phyloP scores from a whole-genome alignment of 768 basidiomycete genomes.

The Calocybe gangraenosa region DNA sequence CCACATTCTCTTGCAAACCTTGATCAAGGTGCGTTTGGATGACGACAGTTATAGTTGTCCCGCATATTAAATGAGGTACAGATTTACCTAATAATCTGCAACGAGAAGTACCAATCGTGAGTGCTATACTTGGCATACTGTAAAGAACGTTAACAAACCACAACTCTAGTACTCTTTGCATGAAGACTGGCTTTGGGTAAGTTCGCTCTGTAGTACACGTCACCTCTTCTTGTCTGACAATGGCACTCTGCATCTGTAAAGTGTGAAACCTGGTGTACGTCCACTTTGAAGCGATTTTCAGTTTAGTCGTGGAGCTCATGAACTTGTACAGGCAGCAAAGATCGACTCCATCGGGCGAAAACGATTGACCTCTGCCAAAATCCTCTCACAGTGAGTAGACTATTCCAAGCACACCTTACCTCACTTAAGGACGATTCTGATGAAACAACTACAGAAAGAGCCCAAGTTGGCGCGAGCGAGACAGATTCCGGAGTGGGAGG shows the following conservation, averaged over 20 bases:
- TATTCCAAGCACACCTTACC: no score
- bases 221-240: neutral
- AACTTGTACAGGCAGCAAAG: constrained; percentile 62
- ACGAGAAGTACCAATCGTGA: constrained; percentile 85
- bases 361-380: constrained; percentile 97
- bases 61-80: constrained; percentile 20
- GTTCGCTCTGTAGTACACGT: constrained; percentile 14
- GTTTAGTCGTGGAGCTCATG: neutral
- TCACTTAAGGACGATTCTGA: neutral
- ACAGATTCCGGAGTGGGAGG: constrained; percentile 97
- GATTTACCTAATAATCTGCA: constrained; percentile 97
- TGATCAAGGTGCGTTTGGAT: constrained; percentile 69
- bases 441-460: constrained; percentile 70
- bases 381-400: constrained; percentile 75
- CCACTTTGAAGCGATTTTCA: neutral
- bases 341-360: constrained; percentile 75
- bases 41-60: neutral
- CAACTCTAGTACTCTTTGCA: constrained; percentile 69
- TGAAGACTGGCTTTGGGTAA: constrained; percentile 95
- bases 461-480: constrained; percentile 91
- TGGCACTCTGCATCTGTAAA: constrained; percentile 22
- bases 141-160: neutral
- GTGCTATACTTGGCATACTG: constrained; percentile 23
- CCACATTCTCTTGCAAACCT: constrained; percentile 92
- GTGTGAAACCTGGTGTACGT: constrained; percentile 99